These are phyloP conservation scores for Arthrobotrys musiformis DNA, from an alignment of 2,329 filamentous ascomycete species.

Conservation along the genomic window DNA sequence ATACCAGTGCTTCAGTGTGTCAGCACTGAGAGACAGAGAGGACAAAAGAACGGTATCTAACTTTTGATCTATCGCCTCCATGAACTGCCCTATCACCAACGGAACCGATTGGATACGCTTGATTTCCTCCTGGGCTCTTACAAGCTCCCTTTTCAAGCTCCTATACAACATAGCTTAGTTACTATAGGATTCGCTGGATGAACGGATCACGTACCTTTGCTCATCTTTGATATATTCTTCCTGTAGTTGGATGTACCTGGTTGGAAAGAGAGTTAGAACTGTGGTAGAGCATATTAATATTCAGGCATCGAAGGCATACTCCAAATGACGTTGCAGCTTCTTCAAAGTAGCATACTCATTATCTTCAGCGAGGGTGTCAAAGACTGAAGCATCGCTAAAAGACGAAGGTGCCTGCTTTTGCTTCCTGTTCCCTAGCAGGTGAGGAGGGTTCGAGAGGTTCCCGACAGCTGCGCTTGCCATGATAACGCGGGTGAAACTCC, in stretches of 20 bases:
- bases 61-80: slow-evolving; percentile 99
- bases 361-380: slow-evolving; percentile 84
- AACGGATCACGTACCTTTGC: slow-evolving; percentile 72
- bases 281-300: neutral
- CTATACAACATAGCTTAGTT: slow-evolving; percentile 65
- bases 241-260: slow-evolving; percentile 91
- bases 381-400: slow-evolving; percentile 65
- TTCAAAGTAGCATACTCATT: slow-evolving; percentile 94
- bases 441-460: slow-evolving; percentile 7
- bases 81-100: slow-evolving; percentile 97
- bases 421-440: slow-evolving; percentile 30
- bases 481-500: neutral
- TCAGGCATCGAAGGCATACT: slow-evolving; percentile 69
- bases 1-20: slow-evolving; percentile 82
- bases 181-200: neutral
- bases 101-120: slow-evolving; percentile 99
- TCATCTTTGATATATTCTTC: slow-evolving; percentile 99
- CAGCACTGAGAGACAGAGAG: neutral
- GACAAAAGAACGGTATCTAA: slow-evolving; percentile 65
- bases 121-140: slow-evolving; percentile 98
- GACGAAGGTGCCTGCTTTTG: slow-evolving; percentile 36
- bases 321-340: slow-evolving; percentile 93
- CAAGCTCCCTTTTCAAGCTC: slow-evolving; percentile 95
- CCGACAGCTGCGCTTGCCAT: slow-evolving; percentile 16
- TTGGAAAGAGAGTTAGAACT: slow-evolving; percentile 58